Conservation (phyloP, 1,139 yeast genomes). For the Blastobotrys persicus region DNA sequence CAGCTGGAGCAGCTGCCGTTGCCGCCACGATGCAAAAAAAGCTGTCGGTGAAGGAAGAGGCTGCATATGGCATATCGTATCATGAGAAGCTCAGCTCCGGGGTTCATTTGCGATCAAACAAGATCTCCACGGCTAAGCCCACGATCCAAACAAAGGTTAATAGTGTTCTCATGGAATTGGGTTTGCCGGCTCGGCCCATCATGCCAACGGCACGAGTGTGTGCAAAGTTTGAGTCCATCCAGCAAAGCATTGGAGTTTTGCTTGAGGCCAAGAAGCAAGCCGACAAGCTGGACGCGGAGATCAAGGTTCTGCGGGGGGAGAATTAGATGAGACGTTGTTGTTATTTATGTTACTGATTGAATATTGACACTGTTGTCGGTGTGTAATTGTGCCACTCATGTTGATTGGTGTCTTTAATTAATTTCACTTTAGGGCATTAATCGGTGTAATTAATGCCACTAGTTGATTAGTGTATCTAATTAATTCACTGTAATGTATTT, state of each 20-base stretch:
- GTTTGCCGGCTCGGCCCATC: conserved; percentile 71
- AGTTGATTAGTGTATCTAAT: too few relatives aligned
- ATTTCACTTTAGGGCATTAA: too few relatives aligned
- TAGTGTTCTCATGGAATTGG: conserved; percentile 73
- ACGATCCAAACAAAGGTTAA: conserved; percentile 75
- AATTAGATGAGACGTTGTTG: too few relatives aligned
- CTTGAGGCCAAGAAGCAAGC: conserved; percentile 83
- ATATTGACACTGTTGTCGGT: too few relatives aligned
- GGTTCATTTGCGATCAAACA: conserved; percentile 73
- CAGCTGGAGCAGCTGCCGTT: conserved; percentile 33
- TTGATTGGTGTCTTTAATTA: too few relatives aligned
- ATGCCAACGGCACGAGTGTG: conserved; percentile 86
- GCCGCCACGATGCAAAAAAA: conserved; percentile 49
- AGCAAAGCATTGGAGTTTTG: conserved; percentile 67
- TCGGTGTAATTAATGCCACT: too few relatives aligned
- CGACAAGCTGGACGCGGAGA: conserved; percentile 83
- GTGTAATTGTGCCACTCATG: too few relatives aligned
- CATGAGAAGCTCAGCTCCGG: conserved; percentile 80
- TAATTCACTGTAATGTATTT: too few relatives aligned
- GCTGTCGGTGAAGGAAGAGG: conserved; percentile 75
- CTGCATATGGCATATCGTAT: conserved; percentile 77
- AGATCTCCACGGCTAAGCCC: conserved; percentile 59
- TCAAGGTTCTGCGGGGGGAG: conserved; percentile 49
- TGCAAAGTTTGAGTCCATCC: conserved; percentile 72
- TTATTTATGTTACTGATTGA: too few relatives aligned